Evolutionary conservation across 2,329 filamentous ascomycete genomes (phyloP).

Genomic region (Cladophialophora bantiana): DNA sequence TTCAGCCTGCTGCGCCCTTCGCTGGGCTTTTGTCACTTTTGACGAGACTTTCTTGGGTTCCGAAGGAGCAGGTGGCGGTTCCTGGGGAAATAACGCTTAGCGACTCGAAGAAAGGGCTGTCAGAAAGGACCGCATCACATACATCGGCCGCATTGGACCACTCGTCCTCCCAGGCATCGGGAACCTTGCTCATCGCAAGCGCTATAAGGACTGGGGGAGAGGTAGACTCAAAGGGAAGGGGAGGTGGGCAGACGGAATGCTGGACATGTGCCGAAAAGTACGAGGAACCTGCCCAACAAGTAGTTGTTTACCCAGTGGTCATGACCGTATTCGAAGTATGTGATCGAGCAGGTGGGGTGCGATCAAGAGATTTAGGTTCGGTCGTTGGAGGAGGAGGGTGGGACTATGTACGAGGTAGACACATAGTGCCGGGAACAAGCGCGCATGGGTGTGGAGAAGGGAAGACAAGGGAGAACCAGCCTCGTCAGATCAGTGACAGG

Average conservation of each 20-base stretch:
- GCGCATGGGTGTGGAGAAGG: slow-evolving; percentile 3
- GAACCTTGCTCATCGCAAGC: slow-evolving; percentile 45
- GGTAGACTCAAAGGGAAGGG: background rate
- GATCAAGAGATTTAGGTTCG: background rate
- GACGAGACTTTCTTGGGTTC: slow-evolving; percentile 55
- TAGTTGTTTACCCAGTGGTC: background rate
- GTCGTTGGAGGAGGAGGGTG: no score
- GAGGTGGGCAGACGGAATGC: background rate
- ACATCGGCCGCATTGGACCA: slow-evolving; percentile 80
- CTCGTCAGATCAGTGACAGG: no score
- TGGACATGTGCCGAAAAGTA: slow-evolving; percentile 9
- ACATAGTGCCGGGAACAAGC: slow-evolving; percentile 4
- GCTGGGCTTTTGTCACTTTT: slow-evolving; percentile 75
- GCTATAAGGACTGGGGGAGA: background rate
- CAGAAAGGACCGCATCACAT: background rate
- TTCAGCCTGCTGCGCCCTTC: slow-evolving; percentile 79
- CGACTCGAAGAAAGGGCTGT: background rate
- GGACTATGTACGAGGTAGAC: background rate
- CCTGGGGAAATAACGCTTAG: slow-evolving; percentile 26
- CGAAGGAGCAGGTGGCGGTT: slow-evolving; percentile 46
- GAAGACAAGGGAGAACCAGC: background rate
- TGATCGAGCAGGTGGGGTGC: background rate
- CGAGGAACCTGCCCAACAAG: background rate
- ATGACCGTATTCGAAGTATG: background rate
- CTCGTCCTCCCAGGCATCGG: slow-evolving; percentile 90